These are phyloP conservation scores for Teunomyces stri DNA, from an alignment of 805 yeast species.

Conservation along the genomic window DNA sequence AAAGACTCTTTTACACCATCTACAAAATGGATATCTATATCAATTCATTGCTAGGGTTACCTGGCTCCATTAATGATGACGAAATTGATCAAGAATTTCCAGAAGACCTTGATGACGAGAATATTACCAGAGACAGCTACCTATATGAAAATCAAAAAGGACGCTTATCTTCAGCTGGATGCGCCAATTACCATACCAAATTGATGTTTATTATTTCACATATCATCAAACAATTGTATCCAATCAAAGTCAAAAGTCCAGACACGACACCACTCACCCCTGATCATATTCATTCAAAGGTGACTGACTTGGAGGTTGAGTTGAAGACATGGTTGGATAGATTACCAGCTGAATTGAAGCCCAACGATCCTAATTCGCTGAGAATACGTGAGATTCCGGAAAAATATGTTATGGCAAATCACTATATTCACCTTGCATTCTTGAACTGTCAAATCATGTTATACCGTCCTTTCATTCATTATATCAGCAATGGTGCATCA, in stretches of 20 bases:
- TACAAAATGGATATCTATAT: slow-evolving; percentile 89
- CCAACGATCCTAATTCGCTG: slow-evolving; percentile 55
- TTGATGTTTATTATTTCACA: slow-evolving; percentile 68
- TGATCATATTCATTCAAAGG: slow-evolving; percentile 42
- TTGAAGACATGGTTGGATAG: slow-evolving; percentile 69
- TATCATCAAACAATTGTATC: slow-evolving; percentile 72
- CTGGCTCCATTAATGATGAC: slow-evolving; percentile 69
- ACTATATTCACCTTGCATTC: slow-evolving; percentile 68
- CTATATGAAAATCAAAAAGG: slow-evolving; percentile 45
- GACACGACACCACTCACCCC: slow-evolving; percentile 19
- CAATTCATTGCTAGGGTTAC: slow-evolving; percentile 82
- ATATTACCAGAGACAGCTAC: slow-evolving; percentile 67
- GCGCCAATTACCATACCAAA: slow-evolving; percentile 83
- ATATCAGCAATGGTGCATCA: slow-evolving; percentile 53
- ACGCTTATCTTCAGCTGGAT: slow-evolving; percentile 65
- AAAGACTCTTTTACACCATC: slow-evolving; percentile 84
- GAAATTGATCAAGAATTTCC: slow-evolving; percentile 90
- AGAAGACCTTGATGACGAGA: slow-evolving; percentile 80
- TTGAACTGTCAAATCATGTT: slow-evolving; percentile 76
- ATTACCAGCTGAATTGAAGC: slow-evolving; percentile 69
- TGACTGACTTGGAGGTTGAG: slow-evolving; percentile 64
- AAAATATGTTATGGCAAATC: slow-evolving; percentile 68
- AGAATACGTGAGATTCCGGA: slow-evolving; percentile 37
- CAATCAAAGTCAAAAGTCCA: slow-evolving; percentile 49
- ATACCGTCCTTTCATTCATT: slow-evolving; percentile 87